These are phyloP conservation scores for Penicillium paradoxum DNA, from an alignment of 495 filamentous ascomycete species.

Conservation along the genomic window DNA sequence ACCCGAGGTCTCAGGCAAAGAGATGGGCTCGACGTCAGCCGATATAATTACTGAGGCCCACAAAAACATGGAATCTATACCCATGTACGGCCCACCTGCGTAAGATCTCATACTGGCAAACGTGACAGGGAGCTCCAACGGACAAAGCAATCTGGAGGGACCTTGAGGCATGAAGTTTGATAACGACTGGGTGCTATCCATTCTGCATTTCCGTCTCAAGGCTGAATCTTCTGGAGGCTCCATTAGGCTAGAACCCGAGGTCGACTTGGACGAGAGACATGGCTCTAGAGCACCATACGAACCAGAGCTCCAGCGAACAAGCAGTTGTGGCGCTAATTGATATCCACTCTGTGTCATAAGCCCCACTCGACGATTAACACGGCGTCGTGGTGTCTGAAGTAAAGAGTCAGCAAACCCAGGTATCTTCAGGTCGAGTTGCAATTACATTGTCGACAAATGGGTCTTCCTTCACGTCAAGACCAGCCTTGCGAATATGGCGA, in stretches of 20 bases:
- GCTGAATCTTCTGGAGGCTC: not conserved
- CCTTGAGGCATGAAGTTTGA: not conserved
- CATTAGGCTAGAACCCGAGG: not conserved
- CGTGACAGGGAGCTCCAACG: conserved; percentile 19
- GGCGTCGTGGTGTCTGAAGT: not conserved
- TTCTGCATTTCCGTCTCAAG: not conserved
- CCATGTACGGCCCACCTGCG: conserved; percentile 9
- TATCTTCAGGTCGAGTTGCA: not conserved
- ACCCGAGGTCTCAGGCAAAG: conserved; percentile 8
- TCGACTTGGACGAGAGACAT: not conserved
- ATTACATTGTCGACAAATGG: conserved; percentile 19
- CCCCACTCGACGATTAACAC: not conserved
- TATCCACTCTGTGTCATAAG: not conserved
- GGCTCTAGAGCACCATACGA: conserved; percentile 11
- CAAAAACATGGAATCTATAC: conserved; percentile 11
- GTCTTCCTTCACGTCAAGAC: conserved; percentile 7
- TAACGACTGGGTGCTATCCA: not conserved
- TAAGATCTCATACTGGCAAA: conserved; percentile 17
- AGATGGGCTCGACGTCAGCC: conserved; percentile 19
- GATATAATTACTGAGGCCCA: conserved; percentile 22
- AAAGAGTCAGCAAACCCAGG: not conserved
- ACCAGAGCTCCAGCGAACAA: conserved; percentile 26
- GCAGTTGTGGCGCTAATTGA: conserved; percentile 4
- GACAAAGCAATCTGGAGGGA: conserved; percentile 1
- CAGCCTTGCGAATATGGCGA: not conserved